A percentile compares a stretch with the other conserved stretches of the same genome.
phyloP scores from a whole-genome alignment of 1,284 basidiomycete species.

The Erythrobasidium hasegawianum region DNA sequence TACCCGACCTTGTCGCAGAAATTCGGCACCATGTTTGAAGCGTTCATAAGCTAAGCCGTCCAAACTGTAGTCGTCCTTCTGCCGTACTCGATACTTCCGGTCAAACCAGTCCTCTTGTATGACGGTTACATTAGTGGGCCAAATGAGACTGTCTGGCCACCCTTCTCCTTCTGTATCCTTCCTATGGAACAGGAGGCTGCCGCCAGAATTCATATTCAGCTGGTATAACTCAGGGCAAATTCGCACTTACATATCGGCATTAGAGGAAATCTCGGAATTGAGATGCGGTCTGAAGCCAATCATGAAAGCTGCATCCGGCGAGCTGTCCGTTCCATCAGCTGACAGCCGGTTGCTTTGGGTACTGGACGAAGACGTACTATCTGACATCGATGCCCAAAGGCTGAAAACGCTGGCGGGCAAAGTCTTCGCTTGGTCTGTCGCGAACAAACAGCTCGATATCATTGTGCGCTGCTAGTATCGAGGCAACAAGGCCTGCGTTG shows the following conservation, averaged over 20 bases:
- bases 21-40: background rate
- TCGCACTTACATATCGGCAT: background rate
- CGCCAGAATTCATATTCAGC: background rate
- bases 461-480: background rate
- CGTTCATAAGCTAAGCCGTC: background rate
- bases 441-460: constrained; percentile 8
- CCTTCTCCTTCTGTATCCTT: background rate
- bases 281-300: constrained; percentile 6
- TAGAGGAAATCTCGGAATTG: background rate
- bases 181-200: background rate
- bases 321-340: background rate
- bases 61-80: background rate
- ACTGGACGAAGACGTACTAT: background rate
- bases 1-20: background rate
- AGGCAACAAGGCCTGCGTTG: background rate
- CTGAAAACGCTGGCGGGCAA: background rate
- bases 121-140: background rate
- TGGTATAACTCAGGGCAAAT: no score
- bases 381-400: background rate
- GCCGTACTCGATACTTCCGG: background rate
- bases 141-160: background rate
- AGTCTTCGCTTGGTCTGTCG: background rate
- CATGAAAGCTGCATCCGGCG: constrained; percentile 6
- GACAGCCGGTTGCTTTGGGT: no score
- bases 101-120: background rate